Conservation (phyloP, 257 asterid species). For the Solanum habrochaites region DNA sequence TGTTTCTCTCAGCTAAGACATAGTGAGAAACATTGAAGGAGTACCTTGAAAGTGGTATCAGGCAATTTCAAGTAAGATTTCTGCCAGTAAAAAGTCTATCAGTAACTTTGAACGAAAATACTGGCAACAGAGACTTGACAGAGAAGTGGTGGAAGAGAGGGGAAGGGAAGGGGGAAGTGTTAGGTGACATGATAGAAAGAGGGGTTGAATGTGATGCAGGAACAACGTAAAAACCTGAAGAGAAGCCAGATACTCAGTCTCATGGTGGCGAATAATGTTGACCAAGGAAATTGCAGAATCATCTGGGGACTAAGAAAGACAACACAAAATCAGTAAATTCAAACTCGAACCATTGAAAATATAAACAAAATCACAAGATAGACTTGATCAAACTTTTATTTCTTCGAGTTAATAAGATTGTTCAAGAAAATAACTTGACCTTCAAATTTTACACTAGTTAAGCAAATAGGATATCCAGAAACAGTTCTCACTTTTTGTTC, state of each 20-base stretch:
- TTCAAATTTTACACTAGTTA: neutral
- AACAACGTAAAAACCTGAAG: conserved; percentile 48
- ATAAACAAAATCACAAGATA: neutral
- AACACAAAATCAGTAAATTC: neutral
- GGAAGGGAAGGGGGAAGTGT: neutral
- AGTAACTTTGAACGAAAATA: neutral
- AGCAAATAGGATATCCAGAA: neutral
- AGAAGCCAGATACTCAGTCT: conserved; percentile 68
- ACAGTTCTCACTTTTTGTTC: neutral
- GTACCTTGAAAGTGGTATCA: conserved; percentile 96
- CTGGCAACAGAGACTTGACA: neutral
- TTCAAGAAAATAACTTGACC: neutral
- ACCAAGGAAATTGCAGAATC: conserved; percentile 67
- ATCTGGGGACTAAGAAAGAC: conserved; percentile 61
- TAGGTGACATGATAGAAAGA: neutral
- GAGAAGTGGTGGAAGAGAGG: neutral
- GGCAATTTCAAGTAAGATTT: conserved; percentile 62
- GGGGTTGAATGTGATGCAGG: neutral
- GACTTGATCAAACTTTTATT: neutral
- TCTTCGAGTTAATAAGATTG: neutral
- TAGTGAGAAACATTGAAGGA: neutral
- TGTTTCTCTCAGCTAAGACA: neutral
- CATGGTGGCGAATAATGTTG: conserved; percentile 78
- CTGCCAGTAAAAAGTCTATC: conserved; percentile 32
- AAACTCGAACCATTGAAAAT: neutral